Evolutionary conservation across 2,329 filamentous ascomycete species (phyloP), one percentile per base, ranked within the genome.

Genomic region (Ophiocordyceps polyrhachis-furcata): DNA sequence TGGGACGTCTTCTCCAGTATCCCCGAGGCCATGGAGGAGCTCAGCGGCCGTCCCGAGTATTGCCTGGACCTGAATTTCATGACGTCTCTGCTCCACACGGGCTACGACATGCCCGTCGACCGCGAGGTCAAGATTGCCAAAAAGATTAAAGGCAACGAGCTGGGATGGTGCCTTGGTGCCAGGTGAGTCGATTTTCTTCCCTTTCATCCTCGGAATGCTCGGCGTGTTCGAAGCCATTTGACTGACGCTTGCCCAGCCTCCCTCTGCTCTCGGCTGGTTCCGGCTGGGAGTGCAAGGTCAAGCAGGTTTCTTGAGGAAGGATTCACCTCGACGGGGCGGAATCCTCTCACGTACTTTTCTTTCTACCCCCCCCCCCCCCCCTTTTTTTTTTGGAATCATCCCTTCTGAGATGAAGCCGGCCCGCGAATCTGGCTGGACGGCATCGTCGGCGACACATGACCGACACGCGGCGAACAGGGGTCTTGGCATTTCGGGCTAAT

Each of bases 51-150:
- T 47, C 87, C 91, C 2, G 88, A 98, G 64, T 84, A 82, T 63
- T 98, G 91, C 65, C 67, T 98, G 55, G 91, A 98, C 63, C 68
- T 98, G 54, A 98, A 85, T 68, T 98, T 96, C 59, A 95, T 95
- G 86, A 67, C 93, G 55, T 84, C 84, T 23, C 70, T 98, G 46
- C 68, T 96, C 45, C 88, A 96, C 63, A 93, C 86, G 6, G 91
- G 91, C 3, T 98, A 98, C 57, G 91, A 96, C 53, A 95, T 98
- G 86, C 89, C 89, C 4, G 80, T 96, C 55, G 85, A 94, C 53
- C 76, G 93, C 37, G 91, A 98, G 64, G 87, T 98, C 52, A 89
- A 84, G 71, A 93, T 95, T 58, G 91, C 89, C 48, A 98, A 98
- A 82, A 94, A 95, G 73, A 93, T 98, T 58, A 89, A 93, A 68